phyloP scores from a whole-genome alignment of 2,329 filamentous ascomycete species.

The Aureobasidium sp. region DNA sequence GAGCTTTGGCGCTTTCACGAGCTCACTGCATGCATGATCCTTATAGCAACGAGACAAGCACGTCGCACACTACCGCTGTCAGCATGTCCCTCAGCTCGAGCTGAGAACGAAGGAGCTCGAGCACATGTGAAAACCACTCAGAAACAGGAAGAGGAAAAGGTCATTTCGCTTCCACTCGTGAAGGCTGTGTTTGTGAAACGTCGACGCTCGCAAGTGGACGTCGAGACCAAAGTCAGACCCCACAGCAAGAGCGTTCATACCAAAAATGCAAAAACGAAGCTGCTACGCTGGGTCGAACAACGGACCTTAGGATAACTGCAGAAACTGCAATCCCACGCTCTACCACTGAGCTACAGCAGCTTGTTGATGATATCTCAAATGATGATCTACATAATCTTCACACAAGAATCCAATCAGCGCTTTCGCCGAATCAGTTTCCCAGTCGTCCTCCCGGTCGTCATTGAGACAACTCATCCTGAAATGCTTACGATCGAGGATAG shows the following conservation, averaged over 20 bases:
- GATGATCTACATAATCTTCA: no score
- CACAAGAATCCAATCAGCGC: no score
- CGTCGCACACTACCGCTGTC: not conserved
- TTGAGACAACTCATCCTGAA: not conserved
- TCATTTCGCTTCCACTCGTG: not conserved
- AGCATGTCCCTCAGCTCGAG: not conserved
- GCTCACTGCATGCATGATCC: not conserved
- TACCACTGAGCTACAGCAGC: constrained; percentile 16
- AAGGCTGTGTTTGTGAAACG: not conserved
- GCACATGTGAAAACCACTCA: not conserved
- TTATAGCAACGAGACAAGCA: not conserved
- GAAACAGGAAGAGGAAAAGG: not conserved
- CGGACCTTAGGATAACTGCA: constrained; percentile 15
- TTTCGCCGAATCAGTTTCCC: not conserved
- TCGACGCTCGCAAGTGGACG: not conserved
- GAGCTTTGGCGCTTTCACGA: not conserved
- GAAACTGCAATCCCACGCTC: constrained; percentile 15
- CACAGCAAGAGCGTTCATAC: not conserved
- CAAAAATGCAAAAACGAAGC: constrained; percentile 6
- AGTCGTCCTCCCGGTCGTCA: not conserved
- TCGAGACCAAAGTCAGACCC: not conserved
- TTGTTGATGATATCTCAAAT: no score
- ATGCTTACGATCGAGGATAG: not conserved
- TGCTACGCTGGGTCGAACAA: constrained; percentile 16
- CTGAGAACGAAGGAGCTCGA: no score